A percentile compares a stretch with the other conserved stretches of the same genome.
Evolutionary conservation across 352 stramenopile species (phyloP).

Genomic region (Globisporangium orthogonon): DNA sequence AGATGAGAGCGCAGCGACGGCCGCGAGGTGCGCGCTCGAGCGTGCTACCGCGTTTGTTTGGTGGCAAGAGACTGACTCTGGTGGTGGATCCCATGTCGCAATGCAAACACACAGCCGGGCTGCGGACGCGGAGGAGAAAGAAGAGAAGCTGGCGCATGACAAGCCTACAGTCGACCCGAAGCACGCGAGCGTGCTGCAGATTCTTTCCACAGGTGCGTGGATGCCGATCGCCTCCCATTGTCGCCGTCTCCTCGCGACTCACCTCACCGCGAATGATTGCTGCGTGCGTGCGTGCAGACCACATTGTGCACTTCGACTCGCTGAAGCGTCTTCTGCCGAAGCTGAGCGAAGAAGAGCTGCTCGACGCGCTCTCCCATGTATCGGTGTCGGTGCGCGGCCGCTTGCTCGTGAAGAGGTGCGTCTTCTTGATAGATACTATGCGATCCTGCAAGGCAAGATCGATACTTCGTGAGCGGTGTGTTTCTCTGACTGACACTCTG

Average conservation of each 20-base stretch:
- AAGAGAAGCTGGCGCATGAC: conserved; percentile 20
- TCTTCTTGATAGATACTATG: too few relatives aligned
- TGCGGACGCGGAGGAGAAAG: conserved; percentile 34
- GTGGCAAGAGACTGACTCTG: neutral
- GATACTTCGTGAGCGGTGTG: too few relatives aligned
- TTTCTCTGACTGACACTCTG: too few relatives aligned
- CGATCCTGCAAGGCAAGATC: too few relatives aligned
- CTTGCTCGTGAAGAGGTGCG: conserved; percentile 34
- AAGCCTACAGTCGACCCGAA: conserved; percentile 24
- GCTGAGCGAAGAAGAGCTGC: conserved; percentile 27
- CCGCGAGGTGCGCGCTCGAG: conserved; percentile 10
- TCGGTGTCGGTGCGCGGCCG: conserved; percentile 35
- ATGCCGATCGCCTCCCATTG: too few relatives aligned
- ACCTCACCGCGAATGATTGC: too few relatives aligned
- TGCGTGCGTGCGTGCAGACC: conserved; percentile 16
- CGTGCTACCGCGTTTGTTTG: too few relatives aligned
- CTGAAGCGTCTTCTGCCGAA: conserved; percentile 31
- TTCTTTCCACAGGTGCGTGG: conserved; percentile 17
- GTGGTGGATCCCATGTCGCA: neutral
- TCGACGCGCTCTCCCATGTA: conserved; percentile 35
- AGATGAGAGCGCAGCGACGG: conserved; percentile 15
- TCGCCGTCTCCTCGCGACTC: too few relatives aligned
- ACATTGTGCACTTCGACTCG: conserved; percentile 42
- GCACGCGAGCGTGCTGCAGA: conserved; percentile 19
- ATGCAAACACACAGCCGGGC: conserved; percentile 11